Conservation (phyloP, 108 stramenopile species). For the Ochromonas danica region DNA sequence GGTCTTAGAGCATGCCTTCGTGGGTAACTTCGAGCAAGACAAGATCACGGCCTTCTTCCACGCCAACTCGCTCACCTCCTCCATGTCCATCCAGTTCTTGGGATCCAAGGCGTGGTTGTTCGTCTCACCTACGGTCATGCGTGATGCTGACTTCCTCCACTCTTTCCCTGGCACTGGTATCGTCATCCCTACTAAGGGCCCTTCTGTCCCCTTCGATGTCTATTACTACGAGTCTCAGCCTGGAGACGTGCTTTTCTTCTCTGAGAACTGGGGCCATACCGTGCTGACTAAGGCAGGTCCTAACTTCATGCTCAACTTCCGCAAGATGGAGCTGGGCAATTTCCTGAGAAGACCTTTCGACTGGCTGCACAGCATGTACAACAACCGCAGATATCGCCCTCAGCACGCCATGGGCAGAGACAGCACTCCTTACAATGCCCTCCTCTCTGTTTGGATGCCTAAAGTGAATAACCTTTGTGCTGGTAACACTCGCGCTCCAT, state of each 20-base stretch:
- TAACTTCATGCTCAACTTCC: not conserved
- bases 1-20: too few species aligned
- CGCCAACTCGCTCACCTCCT: not conserved
- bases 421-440: too few species aligned
- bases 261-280: slow-evolving; percentile 4
- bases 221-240: not conserved
- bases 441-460: too few species aligned
- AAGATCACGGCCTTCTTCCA: not conserved
- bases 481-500: too few species aligned
- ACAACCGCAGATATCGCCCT: too few species aligned
- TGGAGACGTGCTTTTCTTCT: slow-evolving; percentile 1
- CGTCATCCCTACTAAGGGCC: not conserved
- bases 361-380: too few species aligned
- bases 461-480: too few species aligned
- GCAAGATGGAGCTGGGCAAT: not conserved
- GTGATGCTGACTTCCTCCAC: not conserved
- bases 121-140: not conserved
- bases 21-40: too few species aligned
- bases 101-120: not conserved
- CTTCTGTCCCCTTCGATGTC: not conserved
- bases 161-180: not conserved
- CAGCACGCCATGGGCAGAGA: too few species aligned
- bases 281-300: not conserved
- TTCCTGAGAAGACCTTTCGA: not conserved
- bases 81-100: not conserved